phyloP scores from a whole-genome alignment of 768 basidiomycete species.

The Tricholoma bakamatsutake region DNA sequence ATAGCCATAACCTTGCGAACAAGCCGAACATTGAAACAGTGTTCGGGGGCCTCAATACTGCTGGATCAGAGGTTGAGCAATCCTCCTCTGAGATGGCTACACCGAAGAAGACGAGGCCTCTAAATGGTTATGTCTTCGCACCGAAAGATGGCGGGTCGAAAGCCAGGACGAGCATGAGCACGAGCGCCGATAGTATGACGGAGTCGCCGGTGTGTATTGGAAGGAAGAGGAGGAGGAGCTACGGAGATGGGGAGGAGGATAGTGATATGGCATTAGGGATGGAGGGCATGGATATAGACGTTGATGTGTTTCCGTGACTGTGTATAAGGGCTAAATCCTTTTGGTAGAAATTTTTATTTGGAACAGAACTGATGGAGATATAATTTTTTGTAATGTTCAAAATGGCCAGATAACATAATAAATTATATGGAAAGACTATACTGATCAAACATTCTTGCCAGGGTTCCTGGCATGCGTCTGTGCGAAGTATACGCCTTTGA shows the following conservation, averaged over 20 bases:
- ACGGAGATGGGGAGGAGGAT: slow-evolving; percentile 1
- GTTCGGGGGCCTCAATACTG: background rate
- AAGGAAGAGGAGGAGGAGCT: slow-evolving; percentile 12
- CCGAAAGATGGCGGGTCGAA: background rate
- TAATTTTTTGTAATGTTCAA: no score
- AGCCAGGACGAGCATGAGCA: background rate
- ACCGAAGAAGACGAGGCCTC: slow-evolving; percentile 10
- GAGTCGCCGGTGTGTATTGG: background rate
- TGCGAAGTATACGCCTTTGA: no score
- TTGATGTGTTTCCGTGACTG: background rate
- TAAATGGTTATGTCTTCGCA: background rate
- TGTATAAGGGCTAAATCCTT: no score
- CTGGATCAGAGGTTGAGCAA: background rate
- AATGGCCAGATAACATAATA: no score
- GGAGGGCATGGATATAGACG: slow-evolving; percentile 8
- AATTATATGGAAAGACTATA: no score
- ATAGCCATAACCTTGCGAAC: slow-evolving; percentile 7
- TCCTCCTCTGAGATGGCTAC: slow-evolving; percentile 1
- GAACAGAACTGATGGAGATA: no score
- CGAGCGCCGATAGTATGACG: background rate
- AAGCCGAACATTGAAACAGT: slow-evolving; percentile 8
- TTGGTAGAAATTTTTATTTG: no score
- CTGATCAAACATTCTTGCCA: no score
- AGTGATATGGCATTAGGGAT: slow-evolving; percentile 6
- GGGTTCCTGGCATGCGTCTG: no score